Evolutionary conservation across 805 yeast species (phyloP), one percentile per base, ranked within the genome.

Genomic region (Wickerhamiella cacticola): DNA sequence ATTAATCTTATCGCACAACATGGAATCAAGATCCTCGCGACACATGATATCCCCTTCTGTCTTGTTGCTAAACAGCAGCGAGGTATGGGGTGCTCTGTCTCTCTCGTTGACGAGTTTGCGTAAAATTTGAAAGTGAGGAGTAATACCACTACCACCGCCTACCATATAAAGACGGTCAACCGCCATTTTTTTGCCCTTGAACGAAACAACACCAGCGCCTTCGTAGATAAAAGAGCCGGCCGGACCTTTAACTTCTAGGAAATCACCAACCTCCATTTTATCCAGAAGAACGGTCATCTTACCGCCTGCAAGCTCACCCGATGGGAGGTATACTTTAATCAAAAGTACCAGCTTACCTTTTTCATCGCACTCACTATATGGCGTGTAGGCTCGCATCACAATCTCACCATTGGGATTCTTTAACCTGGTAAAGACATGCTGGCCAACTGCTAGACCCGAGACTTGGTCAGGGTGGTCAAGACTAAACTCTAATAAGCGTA

Each of bases 111-210:
- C 60, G 52, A 74, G 69, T 57, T 70, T 74, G 50, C 69, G 68
- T 45, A 74, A 55, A 56, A 74, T 71, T 59, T 73, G 78, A 59
- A 69, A 74, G 56, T 71, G 70, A 18, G 78, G 79, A 25, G 79
- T 72, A 57, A 74, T 73, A 45, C 78, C 78, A 26, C 75, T 63
- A 48, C 79, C 79, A 51, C 78, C 79, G 46, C 75, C 74, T 55
- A 74, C 67, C 68, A 74, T 71, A 24, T 72, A 59, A 55, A 74
- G 74, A 48, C 74, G 38, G 19, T 47, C 48, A 9, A 53, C 52
- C 3, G 23, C 15, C 2, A 45, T 12, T 2, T 3, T 23, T 24
- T 45, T 23, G 12, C 53, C 53, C 12, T 35, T 33, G 29, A 25
- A 41, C 18, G 21, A 16, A 10, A 35, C 47, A 5, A 25, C 41